phyloP scores from a whole-genome alignment of 2,329 filamentous ascomycete genomes.

The Furcasterigmium furcatum region DNA sequence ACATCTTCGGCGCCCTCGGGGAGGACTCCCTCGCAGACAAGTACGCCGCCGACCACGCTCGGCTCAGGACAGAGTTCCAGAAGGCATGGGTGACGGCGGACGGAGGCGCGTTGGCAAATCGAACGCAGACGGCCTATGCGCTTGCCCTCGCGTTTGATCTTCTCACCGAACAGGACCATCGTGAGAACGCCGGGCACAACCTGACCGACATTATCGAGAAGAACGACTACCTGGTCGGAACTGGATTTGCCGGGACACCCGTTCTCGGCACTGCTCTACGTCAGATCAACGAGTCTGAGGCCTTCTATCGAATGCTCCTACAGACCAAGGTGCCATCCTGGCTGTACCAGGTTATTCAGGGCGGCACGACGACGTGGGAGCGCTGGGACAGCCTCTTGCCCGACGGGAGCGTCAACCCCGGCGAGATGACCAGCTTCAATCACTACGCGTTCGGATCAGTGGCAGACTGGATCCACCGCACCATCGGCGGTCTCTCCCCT shows the following conservation, averaged over 20 bases:
- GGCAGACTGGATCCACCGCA: conserved; percentile 41
- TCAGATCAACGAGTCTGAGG: conserved; percentile 19
- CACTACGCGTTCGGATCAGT: conserved; percentile 48
- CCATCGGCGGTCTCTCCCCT: conserved; percentile 35
- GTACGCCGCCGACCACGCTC: conserved; percentile 17
- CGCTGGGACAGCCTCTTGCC: conserved; percentile 45
- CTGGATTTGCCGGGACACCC: conserved; percentile 42
- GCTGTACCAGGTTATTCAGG: conserved; percentile 43
- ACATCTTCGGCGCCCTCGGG: conserved; percentile 28
- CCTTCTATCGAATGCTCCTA: conserved; percentile 44
- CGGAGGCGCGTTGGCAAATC: conserved; percentile 29
- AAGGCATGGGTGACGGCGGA: conserved; percentile 23
- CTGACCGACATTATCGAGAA: conserved; percentile 26
- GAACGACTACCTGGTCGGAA: conserved; percentile 31
- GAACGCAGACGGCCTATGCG: conserved; percentile 35
- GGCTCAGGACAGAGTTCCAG: conserved; percentile 14
- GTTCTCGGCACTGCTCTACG: conserved; percentile 27
- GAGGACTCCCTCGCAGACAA: conserved; percentile 18
- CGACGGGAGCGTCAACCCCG: conserved; percentile 38
- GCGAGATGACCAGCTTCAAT: conserved; percentile 47
- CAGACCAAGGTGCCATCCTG: conserved; percentile 41
- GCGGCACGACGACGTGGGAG: conserved; percentile 47
- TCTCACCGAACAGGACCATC: conserved; percentile 16
- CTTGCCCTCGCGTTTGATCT: conserved; percentile 34
- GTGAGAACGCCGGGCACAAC: conserved; percentile 17